Evolutionary conservation across 306 rosid genomes (phyloP), one percentile per base, ranked within the genome.

Genomic region (barrel medic (Medicago truncatula)): DNA sequence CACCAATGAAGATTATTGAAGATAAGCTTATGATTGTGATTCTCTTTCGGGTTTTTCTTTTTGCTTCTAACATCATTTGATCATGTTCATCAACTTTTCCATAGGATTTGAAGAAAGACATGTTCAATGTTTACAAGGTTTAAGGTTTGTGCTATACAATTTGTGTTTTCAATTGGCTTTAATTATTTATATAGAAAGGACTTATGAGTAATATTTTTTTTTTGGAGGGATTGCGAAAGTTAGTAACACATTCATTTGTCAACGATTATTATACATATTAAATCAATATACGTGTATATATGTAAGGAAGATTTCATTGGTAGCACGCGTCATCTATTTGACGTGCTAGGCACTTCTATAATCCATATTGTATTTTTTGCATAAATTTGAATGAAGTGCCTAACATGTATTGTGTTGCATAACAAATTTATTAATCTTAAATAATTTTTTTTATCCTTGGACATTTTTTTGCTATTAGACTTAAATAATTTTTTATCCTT

Each of bases 81-180:
- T 81, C 88, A 13, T 53, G 38, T 76, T 89, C 96, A 66, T 85
- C 76, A 9, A 89, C 73, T 82, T 87, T 92, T 39, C 85, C 85
- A 8, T 89, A 88, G 66, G 85, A 44, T 82, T 76, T 81, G 39
- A 82, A 70, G 58, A 74, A 25, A 76, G 85, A 79, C 93, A 85
- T 86, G 84, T 46, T 67, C 89, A 83, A 61, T 82, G 83, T 21
- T 66, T 9, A n/a, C 1, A 63, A 36, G 23, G 46, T 0, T 72
- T 31, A 39, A 41, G 39, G 34, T 3, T 16, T 28, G 69, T 74
- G 50, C 15, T 20, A 36, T 13, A 17, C 23, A 21, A 21, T 54
- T 58, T 66, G 16, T 47, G 68, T 28, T 38, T 50, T 70, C 40
- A 61, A 9, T 17, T 23, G 57, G 20, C 0, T 20, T 56, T 17